Evolutionary conservation across 2,329 filamentous ascomycete species (phyloP).

Genomic region (Anisogramma anomala): DNA sequence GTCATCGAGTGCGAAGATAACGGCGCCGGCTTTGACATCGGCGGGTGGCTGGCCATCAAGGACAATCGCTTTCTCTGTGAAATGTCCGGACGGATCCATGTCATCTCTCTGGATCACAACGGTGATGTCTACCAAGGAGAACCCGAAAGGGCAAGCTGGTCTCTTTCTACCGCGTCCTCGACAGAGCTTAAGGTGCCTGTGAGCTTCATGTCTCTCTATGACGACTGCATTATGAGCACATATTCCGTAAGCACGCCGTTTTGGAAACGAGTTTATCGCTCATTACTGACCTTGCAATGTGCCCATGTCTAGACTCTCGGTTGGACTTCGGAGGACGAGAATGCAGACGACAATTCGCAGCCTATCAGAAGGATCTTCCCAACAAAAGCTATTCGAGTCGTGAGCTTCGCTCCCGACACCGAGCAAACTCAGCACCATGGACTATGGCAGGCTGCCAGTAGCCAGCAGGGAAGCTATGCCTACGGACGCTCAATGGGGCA

Average conservation of each 20-base stretch:
- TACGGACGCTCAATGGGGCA: background rate
- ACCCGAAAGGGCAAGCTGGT: background rate
- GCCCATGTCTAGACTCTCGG: constrained; percentile 7
- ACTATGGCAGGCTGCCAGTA: background rate
- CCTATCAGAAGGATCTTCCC: constrained; percentile 7
- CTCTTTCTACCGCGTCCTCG: constrained; percentile 16
- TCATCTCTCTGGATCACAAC: constrained; percentile 28
- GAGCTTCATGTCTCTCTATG: constrained; percentile 34
- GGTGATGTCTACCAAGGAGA: constrained; percentile 19
- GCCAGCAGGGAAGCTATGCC: background rate
- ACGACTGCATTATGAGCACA: constrained; percentile 35
- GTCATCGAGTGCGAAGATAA: constrained; percentile 32
- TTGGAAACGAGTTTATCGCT: background rate
- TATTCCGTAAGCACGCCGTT: constrained; percentile 20
- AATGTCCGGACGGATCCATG: constrained; percentile 30
- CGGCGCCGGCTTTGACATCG: constrained; percentile 30
- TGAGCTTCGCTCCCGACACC: constrained; percentile 3
- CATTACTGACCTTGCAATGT: too few species aligned
- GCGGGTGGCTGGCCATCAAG: constrained; percentile 33
- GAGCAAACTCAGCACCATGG: background rate
- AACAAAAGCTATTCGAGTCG: constrained; percentile 1
- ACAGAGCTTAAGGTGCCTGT: constrained; percentile 30
- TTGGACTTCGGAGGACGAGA: constrained; percentile 2
- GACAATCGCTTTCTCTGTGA: constrained; percentile 32
- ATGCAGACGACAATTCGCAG: background rate